phyloP scores from a whole-genome alignment of 148 eudicot species.

The Vaccinium vitisidaea region DNA sequence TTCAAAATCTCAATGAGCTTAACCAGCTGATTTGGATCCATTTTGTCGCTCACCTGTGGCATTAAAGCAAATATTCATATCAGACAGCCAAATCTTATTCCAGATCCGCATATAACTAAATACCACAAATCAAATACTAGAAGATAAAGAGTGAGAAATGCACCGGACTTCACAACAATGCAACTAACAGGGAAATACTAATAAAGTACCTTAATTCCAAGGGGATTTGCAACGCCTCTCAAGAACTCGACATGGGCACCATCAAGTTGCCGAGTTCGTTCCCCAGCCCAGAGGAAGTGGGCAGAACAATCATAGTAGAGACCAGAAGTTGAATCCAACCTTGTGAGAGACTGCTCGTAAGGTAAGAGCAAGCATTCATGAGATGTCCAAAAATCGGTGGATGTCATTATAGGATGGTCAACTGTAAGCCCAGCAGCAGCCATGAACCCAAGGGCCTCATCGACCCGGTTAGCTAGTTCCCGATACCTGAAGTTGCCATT shows the following conservation, averaged over 20 bases:
- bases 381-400: constrained; percentile 94
- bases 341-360: constrained; percentile 85
- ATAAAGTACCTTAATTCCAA: constrained; percentile 76
- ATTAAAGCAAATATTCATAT: constrained; percentile 12
- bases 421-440: constrained; percentile 91
- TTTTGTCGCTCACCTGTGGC: constrained; percentile 84
- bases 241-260: constrained; percentile 95
- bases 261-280: constrained; percentile 88
- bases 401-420: constrained; percentile 79
- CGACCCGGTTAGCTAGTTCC: constrained; percentile 84
- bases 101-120: not conserved
- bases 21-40: constrained; percentile 76
- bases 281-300: constrained; percentile 91
- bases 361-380: constrained; percentile 92
- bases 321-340: constrained; percentile 87
- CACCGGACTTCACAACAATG: not conserved
- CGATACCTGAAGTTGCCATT: constrained; percentile 56
- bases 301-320: constrained; percentile 89
- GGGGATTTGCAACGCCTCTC: constrained; percentile 90
- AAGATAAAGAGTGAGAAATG: not conserved
- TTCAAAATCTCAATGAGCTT: constrained; percentile 90
- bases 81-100: not conserved
- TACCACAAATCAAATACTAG: not conserved
- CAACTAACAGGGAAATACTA: not conserved
- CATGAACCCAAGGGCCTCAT: constrained; percentile 96